These are phyloP conservation scores for Neurospora sp. DNA, from an alignment of 495 filamentous ascomycete genomes.

Conservation along the genomic window DNA sequence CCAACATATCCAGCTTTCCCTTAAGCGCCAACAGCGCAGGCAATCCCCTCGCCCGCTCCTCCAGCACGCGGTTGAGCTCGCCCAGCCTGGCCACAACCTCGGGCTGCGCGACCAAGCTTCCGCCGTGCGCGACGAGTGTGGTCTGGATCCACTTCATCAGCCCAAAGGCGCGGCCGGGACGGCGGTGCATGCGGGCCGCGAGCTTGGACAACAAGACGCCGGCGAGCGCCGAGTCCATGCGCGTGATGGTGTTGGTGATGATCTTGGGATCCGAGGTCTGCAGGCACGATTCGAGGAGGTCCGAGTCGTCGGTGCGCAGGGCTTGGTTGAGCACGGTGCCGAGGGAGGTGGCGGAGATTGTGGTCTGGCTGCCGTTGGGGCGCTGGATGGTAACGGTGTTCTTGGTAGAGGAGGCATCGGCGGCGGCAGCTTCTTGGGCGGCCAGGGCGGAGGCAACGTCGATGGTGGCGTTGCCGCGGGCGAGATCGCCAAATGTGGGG, in stretches of 20 bases:
- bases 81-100: constrained; percentile 65
- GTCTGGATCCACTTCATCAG: constrained; percentile 97
- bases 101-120: constrained; percentile 73
- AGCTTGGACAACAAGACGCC: constrained; percentile 68
- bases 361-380: constrained; percentile 27
- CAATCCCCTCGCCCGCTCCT: constrained; percentile 75
- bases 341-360: constrained; percentile 70
- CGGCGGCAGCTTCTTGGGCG: constrained; percentile 23
- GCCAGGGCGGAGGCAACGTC: constrained; percentile 60
- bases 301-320: constrained; percentile 78
- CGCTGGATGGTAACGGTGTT: constrained; percentile 23
- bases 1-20: constrained; percentile 84
- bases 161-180: constrained; percentile 78
- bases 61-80: constrained; percentile 71
- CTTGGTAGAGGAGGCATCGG: background rate
- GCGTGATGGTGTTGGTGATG: constrained; percentile 79
- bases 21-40: constrained; percentile 77
- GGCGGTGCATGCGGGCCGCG: constrained; percentile 74
- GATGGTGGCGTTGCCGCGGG: constrained; percentile 64
- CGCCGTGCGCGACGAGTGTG: constrained; percentile 90
- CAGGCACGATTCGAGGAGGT: constrained; percentile 85
- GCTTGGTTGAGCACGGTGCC: constrained; percentile 86
- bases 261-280: constrained; percentile 61
- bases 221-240: constrained; percentile 76
- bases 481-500: constrained; percentile 73